Evolutionary conservation across 2,329 filamentous ascomycete genomes (phyloP).

Genomic region (Xylariomycetidae sp.): DNA sequence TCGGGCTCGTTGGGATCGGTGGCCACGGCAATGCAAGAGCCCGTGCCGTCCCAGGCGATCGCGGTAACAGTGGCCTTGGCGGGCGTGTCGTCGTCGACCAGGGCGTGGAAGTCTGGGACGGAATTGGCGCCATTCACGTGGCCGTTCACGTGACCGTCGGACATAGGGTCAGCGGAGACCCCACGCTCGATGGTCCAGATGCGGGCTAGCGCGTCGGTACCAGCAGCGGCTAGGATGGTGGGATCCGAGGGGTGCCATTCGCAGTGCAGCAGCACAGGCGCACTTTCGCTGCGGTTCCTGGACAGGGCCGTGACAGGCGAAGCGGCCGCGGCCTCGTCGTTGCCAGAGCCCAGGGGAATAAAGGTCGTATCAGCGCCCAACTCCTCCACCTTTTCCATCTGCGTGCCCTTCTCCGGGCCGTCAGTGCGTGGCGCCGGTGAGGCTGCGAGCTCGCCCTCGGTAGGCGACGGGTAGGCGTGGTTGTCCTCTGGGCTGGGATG

Average conservation of each 20-base stretch:
- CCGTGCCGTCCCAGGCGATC: conserved; percentile 55
- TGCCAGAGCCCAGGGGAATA: conserved; percentile 42
- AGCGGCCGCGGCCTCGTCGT: conserved; percentile 25
- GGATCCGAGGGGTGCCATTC: conserved; percentile 63
- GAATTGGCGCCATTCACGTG: too few species aligned
- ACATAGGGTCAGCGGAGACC: conserved; percentile 40
- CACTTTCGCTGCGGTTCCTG: conserved; percentile 36
- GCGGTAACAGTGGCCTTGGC: conserved; percentile 49
- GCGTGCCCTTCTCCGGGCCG: conserved; percentile 58
- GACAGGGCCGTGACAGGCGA: conserved; percentile 29
- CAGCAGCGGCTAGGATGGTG: conserved; percentile 60
- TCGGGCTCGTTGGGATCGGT: conserved; percentile 51
- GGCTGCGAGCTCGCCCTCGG: conserved; percentile 50
- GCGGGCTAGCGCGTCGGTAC: conserved; percentile 64
- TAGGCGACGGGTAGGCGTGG: conserved; percentile 60
- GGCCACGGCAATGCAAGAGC: conserved; percentile 50
- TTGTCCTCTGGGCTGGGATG: too few species aligned
- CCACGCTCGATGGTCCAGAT: conserved; percentile 59
- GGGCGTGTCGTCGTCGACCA: conserved; percentile 50
- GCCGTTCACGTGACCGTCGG: conserved; percentile 38
- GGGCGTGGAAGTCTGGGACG: conserved; percentile 36
- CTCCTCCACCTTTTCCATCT: conserved; percentile 58
- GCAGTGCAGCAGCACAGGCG: conserved; percentile 60
- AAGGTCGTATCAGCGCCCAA: conserved; percentile 55
- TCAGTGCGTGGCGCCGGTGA: conserved; percentile 51